These are phyloP conservation scores for Nyssa sinensis DNA, from an alignment of 148 eudicot species.

Conservation along the genomic window DNA sequence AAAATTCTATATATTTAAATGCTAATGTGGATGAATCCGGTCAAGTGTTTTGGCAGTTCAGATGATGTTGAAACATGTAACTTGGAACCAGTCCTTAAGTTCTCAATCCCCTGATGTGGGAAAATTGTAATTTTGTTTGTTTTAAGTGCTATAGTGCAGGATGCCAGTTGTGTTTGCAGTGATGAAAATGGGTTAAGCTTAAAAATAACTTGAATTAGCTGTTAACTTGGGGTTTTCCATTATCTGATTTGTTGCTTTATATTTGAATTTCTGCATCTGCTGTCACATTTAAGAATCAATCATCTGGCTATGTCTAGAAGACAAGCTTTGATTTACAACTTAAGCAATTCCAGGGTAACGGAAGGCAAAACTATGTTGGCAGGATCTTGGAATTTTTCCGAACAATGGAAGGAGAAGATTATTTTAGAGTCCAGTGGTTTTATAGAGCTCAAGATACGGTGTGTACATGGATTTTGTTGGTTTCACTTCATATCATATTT, in stretches of 20 bases:
- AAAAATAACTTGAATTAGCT: not conserved
- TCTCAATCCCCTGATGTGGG: not conserved
- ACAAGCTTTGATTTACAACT: conserved; percentile 20
- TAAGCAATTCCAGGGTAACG: conserved; percentile 65
- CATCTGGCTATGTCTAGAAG: conserved; percentile 19
- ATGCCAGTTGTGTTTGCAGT: not conserved
- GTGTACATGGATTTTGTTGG: conserved; percentile 8
- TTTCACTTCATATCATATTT: not conserved
- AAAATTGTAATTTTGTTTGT: not conserved
- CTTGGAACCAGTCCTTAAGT: not conserved
- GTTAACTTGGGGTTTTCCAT: not conserved
- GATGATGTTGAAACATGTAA: too few relatives aligned
- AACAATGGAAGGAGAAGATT: conserved; percentile 66
- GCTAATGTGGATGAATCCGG: too few relatives aligned
- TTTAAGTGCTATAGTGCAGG: not conserved
- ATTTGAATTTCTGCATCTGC: not conserved
- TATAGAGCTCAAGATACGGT: conserved; percentile 94
- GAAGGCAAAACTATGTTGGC: conserved; percentile 64
- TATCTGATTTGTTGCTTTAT: not conserved
- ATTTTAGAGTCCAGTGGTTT: conserved; percentile 95
- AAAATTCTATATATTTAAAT: too few relatives aligned
- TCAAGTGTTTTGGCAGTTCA: too few relatives aligned
- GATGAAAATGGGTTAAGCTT: not conserved
- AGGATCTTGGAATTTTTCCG: conserved; percentile 74
- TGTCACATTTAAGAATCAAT: conserved; percentile 7